Base-by-base conservation (phyloP, 768 basidiomycete genomes). In the Suillus bovinus region DNA sequence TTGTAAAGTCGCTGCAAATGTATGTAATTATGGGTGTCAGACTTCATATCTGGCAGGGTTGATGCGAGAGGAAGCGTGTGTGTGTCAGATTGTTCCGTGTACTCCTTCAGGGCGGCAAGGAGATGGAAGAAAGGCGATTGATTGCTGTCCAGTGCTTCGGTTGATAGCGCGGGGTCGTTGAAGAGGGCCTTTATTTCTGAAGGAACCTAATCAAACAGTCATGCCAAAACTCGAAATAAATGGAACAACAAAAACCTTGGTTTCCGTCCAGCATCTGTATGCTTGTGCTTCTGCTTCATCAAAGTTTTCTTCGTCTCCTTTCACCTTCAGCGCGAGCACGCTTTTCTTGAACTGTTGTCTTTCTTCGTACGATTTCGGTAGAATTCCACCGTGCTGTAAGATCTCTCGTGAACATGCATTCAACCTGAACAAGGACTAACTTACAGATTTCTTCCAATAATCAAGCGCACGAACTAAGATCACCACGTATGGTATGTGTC, bases 41-140 rank as follows among this genome's bases (percentile, higher is more conserved):
- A 88, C 71, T 96, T 96, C 93, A 99, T 98, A 76, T 99, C 96
- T 0, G 96, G 96, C 11, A 99, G 81, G 0, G 92, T 84, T 52
- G 91, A 85, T 4, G 89, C 88, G n/a, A 97, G 79, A 0, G 96
- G 97, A 4, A 97, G 83, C 0, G 86, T 84, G 58, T 87, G 77
- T 6, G 81, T 79, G 53, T 82, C 76, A 56, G 84, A 77, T 36
- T 82, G 81, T 24, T 81, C 78, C 31, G 78, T 75, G 72, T 91
- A 98, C 60, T 80, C 73, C 41, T 84, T 79, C 44, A 99, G 83
- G 0, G 96, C 88, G 27, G 83, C 78, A 13, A 96, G 81, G 31
- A 97, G 88, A 64, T 86, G 80, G 79, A 89, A 93, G 78, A 97
- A 96, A 4, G 86, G 84, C 2, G 86, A 81, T 0, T 88, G 84